Evolutionary conservation across 768 basidiomycete genomes (phyloP), one percentile per base, ranked within the genome.

Genomic region (Tephrocybe sp.): DNA sequence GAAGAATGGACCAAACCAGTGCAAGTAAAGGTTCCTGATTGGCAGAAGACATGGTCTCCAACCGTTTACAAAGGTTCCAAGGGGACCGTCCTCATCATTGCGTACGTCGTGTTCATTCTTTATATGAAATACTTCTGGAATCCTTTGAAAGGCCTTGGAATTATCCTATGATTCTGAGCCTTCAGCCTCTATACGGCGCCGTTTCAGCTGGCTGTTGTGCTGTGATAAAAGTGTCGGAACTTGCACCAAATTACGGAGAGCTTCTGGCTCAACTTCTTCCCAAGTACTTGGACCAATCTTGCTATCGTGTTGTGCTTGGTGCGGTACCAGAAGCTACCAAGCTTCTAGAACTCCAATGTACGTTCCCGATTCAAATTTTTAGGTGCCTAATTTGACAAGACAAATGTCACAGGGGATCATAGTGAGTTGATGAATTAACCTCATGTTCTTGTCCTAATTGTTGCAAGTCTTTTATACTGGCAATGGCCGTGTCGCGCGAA

Each of bases 171-270:
- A 65, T 79, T 9, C 71, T 84, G 25, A 70, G 66, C 59, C 61
- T 86, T 5, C 75, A 76, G 31, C 85, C 86, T 3, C 66, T 85
- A 18, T 71, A 77, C 42, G 88, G 87, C 3, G 88, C 88, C 1
- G 84, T 91, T 42, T 74, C 86, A 0, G 86, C 87, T 1, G 89
- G 88, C 0, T 86, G 84, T 57, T 74, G 81, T n/a, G 77, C 74
- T 0, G 73, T 82, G 8, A 39, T 89, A 58, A 90, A 91, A 59
- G 76, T 78, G 0, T 88, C 86, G 7, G 89, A 91, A 58, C 59
- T 80, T 40, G 62, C 72, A 0, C 78, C 84, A 0, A 64, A 72
- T 34, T 71, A 69, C 49, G 72, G 80, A 0, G 57, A 66, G 3
- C 72, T 86, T 3, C 54, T 90, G 2, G 73, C 78, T 0, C 67